phyloP scores from a whole-genome alignment of 2,329 filamentous ascomycete genomes.

The Stenocarpella maydis region DNA sequence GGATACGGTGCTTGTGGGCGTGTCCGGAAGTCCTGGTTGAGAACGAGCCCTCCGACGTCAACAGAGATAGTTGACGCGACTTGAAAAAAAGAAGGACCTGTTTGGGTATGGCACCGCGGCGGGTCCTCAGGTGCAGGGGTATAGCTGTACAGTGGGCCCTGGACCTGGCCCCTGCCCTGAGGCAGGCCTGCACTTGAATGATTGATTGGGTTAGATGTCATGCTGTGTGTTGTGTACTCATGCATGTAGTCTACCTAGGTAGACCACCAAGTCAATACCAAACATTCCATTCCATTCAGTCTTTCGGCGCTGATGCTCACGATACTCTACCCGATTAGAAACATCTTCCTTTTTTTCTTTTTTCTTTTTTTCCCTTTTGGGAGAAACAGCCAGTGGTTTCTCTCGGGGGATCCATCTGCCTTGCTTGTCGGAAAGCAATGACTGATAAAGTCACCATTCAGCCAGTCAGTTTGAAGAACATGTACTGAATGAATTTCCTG shows the following conservation, averaged over 20 bases:
- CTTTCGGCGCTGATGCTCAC: not conserved
- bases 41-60: constrained; percentile 18
- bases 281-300: not conserved
- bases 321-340: not conserved
- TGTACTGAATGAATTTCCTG: not conserved
- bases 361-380: too few relatives aligned
- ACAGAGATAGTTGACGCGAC: constrained; percentile 26
- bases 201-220: constrained; percentile 6
- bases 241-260: not conserved
- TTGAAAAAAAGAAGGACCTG: constrained; percentile 24
- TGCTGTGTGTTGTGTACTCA: not conserved
- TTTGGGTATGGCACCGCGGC: not conserved
- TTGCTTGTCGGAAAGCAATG: not conserved
- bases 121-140: constrained; percentile 2
- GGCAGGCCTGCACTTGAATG: too few relatives aligned
- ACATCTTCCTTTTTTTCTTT: too few relatives aligned
- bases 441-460: not conserved
- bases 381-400: too few relatives aligned
- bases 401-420: too few relatives aligned
- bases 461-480: not conserved
- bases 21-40: constrained; percentile 19
- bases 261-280: not conserved
- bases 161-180: not conserved
- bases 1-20: not conserved
- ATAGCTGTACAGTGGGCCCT: constrained; percentile 4